phyloP scores from a whole-genome alignment of 2,329 filamentous ascomycete species.

The Onygenales sp. region DNA sequence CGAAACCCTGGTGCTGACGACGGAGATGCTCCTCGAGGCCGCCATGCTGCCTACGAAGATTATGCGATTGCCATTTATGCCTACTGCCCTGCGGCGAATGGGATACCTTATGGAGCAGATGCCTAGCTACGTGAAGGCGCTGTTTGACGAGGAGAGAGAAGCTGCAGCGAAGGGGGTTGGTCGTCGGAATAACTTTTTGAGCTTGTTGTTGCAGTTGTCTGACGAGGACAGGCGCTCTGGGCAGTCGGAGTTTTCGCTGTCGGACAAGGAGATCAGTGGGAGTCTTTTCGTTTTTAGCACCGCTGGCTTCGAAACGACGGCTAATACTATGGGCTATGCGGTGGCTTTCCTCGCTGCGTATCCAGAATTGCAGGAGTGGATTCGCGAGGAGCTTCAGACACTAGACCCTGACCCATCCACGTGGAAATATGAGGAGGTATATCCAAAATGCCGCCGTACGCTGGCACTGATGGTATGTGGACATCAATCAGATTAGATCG shows the following conservation, averaged over 20 bases:
- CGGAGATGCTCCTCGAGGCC: constrained; percentile 19
- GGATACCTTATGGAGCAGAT: constrained; percentile 19
- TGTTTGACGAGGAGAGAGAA: constrained; percentile 20
- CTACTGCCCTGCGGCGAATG: constrained; percentile 16
- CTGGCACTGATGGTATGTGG: constrained; percentile 40
- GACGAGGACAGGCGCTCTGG: constrained; percentile 16
- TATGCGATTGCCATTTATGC: constrained; percentile 18
- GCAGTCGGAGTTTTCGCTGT: constrained; percentile 20
- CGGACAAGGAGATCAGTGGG: constrained; percentile 32
- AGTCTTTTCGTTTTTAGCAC: constrained; percentile 40
- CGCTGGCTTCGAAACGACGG: constrained; percentile 42
- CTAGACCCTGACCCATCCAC: constrained; percentile 19
- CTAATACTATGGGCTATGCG: constrained; percentile 42
- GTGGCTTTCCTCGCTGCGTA: constrained; percentile 38
- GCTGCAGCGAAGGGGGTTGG: not conserved
- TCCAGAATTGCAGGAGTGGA: constrained; percentile 44
- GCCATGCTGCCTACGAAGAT: constrained; percentile 20
- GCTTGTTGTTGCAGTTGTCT: constrained; percentile 21
- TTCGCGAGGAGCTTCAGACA: constrained; percentile 39
- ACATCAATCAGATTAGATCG: not conserved
- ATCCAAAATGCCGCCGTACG: constrained; percentile 35
- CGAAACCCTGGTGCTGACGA: constrained; percentile 22
- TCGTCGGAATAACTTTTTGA: constrained; percentile 19
- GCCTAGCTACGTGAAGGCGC: constrained; percentile 18
- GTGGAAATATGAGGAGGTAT: constrained; percentile 35